Percentiles rank a stretch among this genome's conserved stretches.
These are phyloP conservation scores for Lentinus brumalis DNA, from an alignment of 768 basidiomycete species.

Conservation along the genomic window DNA sequence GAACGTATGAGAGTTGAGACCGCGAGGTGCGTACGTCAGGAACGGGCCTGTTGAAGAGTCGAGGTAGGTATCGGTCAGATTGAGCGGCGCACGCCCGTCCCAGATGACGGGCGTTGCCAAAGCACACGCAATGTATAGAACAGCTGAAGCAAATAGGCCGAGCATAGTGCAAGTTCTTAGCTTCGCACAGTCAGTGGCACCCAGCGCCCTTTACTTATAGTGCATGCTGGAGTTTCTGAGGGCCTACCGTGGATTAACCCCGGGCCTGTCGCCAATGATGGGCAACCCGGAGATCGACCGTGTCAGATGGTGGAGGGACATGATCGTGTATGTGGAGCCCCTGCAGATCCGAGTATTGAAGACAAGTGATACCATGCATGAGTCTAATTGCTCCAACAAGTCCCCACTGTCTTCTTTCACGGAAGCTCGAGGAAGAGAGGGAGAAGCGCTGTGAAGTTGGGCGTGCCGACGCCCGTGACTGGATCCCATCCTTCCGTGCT, in stretches of 20 bases:
- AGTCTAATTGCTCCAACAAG: neutral
- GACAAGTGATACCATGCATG: neutral
- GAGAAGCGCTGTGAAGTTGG: conserved; percentile 28
- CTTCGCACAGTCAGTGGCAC: neutral
- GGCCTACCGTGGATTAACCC: neutral
- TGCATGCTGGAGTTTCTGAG: neutral
- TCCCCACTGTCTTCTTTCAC: conserved; percentile 6
- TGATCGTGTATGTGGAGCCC: neutral
- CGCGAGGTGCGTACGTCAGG: conserved; percentile 46
- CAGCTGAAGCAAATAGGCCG: neutral
- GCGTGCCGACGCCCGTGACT: conserved; percentile 32
- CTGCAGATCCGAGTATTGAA: neutral
- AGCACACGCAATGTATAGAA: neutral
- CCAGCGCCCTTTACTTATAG: neutral
- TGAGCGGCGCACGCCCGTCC: conserved; percentile 55
- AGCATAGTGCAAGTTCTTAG: neutral
- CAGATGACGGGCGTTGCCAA: conserved; percentile 42
- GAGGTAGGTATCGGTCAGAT: conserved; percentile 44
- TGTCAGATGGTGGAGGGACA: neutral
- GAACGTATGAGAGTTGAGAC: neutral
- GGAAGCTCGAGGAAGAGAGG: conserved; percentile 30
- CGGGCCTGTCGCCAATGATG: neutral
- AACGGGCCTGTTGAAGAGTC: conserved; percentile 53
- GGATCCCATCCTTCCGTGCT: conserved; percentile 29
- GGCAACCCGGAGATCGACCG: neutral